These are phyloP conservation scores for Bipolaris oryzae DNA, from an alignment of 2,329 filamentous ascomycete species.

Conservation along the genomic window DNA sequence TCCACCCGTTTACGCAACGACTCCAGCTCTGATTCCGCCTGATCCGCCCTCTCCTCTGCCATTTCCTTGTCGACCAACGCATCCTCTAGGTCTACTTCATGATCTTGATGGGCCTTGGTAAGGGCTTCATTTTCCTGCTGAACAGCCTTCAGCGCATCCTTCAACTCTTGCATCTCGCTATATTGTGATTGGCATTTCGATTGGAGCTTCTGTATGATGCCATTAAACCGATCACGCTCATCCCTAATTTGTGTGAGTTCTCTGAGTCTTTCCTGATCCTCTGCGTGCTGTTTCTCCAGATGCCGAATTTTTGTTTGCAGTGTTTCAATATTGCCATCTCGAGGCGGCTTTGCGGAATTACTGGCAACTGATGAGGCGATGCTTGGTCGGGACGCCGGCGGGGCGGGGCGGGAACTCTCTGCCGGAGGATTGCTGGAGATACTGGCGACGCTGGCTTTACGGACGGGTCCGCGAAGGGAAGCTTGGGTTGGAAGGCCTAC, in stretches of 20 bases:
- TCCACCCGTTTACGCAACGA: conserved; percentile 76
- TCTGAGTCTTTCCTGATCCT: conserved; percentile 86
- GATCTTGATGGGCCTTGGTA: conserved; percentile 77
- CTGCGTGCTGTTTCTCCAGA: conserved; percentile 81
- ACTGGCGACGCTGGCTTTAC: conserved; percentile 30
- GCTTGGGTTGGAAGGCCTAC: conserved; percentile 18
- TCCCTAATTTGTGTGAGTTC: conserved; percentile 75
- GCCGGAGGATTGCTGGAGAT: conserved; percentile 18
- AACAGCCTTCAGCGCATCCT: conserved; percentile 77
- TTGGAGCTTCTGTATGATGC: conserved; percentile 88
- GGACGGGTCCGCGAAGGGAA: conserved; percentile 18
- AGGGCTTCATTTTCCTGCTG: conserved; percentile 71
- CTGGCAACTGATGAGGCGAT: conserved; percentile 23
- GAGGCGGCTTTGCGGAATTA: conserved; percentile 20
- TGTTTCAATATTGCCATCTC: conserved; percentile 67
- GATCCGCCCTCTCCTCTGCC: conserved; percentile 91
- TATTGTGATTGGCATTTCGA: conserved; percentile 85
- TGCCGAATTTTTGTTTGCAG: conserved; percentile 85
- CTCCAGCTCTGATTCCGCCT: conserved; percentile 79
- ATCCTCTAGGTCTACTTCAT: conserved; percentile 84
- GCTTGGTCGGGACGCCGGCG: conserved; percentile 20
- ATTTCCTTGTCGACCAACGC: conserved; percentile 91
- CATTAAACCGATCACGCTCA: conserved; percentile 79
- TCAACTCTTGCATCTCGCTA: conserved; percentile 76
- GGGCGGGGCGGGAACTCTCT: conserved; percentile 11